These are phyloP conservation scores for Wickerhamomyces silvicola DNA, from an alignment of 805 yeast species.

Conservation along the genomic window DNA sequence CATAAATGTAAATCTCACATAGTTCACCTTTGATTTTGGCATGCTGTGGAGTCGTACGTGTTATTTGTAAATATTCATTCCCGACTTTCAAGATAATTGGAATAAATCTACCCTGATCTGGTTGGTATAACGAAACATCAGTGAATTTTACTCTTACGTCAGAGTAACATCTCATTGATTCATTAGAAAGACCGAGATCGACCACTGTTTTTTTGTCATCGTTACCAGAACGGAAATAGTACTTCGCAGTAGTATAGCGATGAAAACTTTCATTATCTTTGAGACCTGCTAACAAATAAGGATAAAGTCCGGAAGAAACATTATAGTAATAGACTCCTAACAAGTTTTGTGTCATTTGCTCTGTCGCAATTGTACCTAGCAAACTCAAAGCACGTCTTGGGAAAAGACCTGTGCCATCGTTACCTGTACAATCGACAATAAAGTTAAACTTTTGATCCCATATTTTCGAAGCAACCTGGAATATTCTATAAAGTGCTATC, in stretches of 20 bases:
- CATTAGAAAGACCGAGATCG: conserved; percentile 37
- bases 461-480: conserved; percentile 61
- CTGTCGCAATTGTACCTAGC: conserved; percentile 43
- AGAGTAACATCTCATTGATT: conserved; percentile 34
- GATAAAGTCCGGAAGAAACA: conserved; percentile 24
- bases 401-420: conserved; percentile 25
- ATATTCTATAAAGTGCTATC: conserved; percentile 47
- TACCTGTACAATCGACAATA: conserved; percentile 67
- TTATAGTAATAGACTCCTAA: conserved; percentile 43
- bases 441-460: conserved; percentile 64
- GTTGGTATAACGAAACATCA: conserved; percentile 48
- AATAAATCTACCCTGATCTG: conserved; percentile 39
- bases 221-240: conserved; percentile 38
- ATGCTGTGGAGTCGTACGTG: conserved; percentile 37
- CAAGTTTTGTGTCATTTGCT: conserved; percentile 45
- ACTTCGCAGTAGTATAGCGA: conserved; percentile 12
- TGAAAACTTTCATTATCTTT: conserved; percentile 15
- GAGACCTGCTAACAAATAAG: conserved; percentile 19
- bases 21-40: conserved; percentile 30
- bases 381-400: conserved; percentile 28
- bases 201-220: conserved; percentile 39
- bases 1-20: conserved; percentile 32
- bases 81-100: conserved; percentile 68
- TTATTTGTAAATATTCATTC: conserved; percentile 55
- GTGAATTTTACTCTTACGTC: conserved; percentile 47